phyloP scores from a whole-genome alignment of 345 rosid species.

The Pugionium cornutum region DNA sequence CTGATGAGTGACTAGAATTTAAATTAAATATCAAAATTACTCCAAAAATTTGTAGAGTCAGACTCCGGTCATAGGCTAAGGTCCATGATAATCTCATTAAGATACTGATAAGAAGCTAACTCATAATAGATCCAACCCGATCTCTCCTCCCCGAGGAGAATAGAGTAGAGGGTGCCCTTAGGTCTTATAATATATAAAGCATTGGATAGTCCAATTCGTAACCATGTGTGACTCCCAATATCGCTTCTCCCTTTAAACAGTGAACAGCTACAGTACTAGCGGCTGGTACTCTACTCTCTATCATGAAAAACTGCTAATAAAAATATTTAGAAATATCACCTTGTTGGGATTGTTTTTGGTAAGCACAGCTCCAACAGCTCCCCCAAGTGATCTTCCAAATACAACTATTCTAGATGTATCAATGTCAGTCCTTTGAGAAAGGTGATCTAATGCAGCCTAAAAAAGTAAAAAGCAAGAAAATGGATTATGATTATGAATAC shows the following conservation, averaged over 20 bases:
- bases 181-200: not conserved
- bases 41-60: not conserved
- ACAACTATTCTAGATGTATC: slow-evolving; percentile 87
- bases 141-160: not conserved
- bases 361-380: slow-evolving; percentile 93
- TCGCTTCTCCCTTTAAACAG: not conserved
- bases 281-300: no score
- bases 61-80: slow-evolving; percentile 8
- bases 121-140: not conserved
- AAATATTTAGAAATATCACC: slow-evolving; percentile 44
- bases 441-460: slow-evolving; percentile 98
- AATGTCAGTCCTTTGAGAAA: slow-evolving; percentile 78
- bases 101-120: not conserved
- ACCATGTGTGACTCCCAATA: not conserved
- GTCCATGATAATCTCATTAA: slow-evolving; percentile 16
- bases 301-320: not conserved
- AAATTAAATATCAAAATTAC: not conserved
- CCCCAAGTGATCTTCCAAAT: slow-evolving; percentile 97
- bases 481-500: slow-evolving; percentile 14
- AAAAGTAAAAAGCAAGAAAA: slow-evolving; percentile 30
- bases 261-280: not conserved
- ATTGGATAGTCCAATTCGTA: not conserved
- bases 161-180: not conserved
- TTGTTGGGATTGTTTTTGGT: slow-evolving; percentile 86
- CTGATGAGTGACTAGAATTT: slow-evolving; percentile 15